A percentile compares a stretch with the other conserved stretches of the same genome.
These are phyloP conservation scores for Collybiopsis luxurians DNA, from an alignment of 768 basidiomycete genomes.

Conservation along the genomic window DNA sequence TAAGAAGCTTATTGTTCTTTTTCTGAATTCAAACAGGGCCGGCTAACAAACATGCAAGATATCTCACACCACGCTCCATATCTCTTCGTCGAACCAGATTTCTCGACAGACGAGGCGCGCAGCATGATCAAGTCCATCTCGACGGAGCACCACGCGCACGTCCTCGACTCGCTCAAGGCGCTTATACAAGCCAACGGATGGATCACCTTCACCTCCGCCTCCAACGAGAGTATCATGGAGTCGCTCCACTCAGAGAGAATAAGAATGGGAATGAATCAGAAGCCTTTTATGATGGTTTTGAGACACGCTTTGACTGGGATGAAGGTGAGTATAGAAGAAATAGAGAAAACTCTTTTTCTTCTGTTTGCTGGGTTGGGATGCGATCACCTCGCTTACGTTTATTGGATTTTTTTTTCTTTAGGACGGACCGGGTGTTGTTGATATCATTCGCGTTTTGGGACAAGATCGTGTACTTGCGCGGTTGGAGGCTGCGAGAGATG, in stretches of 20 bases:
- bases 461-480: conserved; percentile 37
- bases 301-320: conserved; percentile 79
- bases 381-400: background rate
- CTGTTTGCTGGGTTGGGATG: background rate
- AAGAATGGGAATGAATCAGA: conserved; percentile 37
- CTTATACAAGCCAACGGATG: background rate
- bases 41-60: conserved; percentile 69
- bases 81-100: conserved; percentile 74
- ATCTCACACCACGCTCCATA: conserved; percentile 67
- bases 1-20: background rate
- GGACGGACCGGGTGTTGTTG: conserved; percentile 49
- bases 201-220: conserved; percentile 19
- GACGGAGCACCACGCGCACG: conserved; percentile 30
- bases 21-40: conserved; percentile 48
- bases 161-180: background rate
- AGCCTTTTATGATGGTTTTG: conserved; percentile 67
- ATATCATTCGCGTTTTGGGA: conserved; percentile 43
- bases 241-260: conserved; percentile 45
- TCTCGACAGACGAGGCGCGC: conserved; percentile 50
- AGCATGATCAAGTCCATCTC: conserved; percentile 46
- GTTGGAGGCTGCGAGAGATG: conserved; percentile 18
- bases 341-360: background rate
- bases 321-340: conserved; percentile 52
- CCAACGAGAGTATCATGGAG: conserved; percentile 29
- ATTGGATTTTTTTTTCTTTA: conserved; percentile 15